Percentiles rank a stretch among this genome's conserved stretches.
These are phyloP conservation scores for Anisogramma anomala DNA, from an alignment of 2,329 filamentous ascomycete genomes.

Conservation along the genomic window DNA sequence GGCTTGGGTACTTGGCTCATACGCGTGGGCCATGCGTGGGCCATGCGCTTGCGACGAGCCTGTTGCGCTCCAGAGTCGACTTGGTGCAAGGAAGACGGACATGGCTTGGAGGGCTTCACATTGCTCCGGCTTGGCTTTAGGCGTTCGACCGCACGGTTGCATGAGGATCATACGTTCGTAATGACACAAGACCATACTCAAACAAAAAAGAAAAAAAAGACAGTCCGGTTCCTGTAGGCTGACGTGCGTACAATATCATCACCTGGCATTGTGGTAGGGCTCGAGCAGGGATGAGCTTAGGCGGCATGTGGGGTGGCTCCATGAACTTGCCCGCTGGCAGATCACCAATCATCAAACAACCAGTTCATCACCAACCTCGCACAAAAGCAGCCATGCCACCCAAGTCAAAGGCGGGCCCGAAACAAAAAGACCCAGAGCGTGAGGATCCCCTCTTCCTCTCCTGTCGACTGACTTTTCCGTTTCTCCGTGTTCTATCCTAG, in stretches of 20 bases:
- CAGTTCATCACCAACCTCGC: neutral
- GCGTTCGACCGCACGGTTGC: neutral
- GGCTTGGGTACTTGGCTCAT: neutral
- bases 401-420: conserved; percentile 13
- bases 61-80: too few relatives aligned
- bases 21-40: too few relatives aligned
- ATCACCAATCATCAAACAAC: neutral
- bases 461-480: neutral
- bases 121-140: neutral
- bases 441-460: neutral
- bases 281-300: neutral
- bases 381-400: conserved; percentile 14
- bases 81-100: too few relatives aligned
- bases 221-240: neutral
- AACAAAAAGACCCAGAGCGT: conserved; percentile 14
- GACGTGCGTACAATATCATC: neutral
- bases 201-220: neutral
- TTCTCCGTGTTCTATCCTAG: neutral
- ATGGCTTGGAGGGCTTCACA: too few relatives aligned
- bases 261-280: neutral
- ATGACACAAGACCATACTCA: neutral
- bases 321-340: neutral
- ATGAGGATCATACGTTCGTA: conserved; percentile 3
- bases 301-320: neutral
- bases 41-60: too few relatives aligned